These are phyloP conservation scores for Amylostereum chailletii DNA, from an alignment of 1,284 basidiomycete genomes.

Conservation along the genomic window DNA sequence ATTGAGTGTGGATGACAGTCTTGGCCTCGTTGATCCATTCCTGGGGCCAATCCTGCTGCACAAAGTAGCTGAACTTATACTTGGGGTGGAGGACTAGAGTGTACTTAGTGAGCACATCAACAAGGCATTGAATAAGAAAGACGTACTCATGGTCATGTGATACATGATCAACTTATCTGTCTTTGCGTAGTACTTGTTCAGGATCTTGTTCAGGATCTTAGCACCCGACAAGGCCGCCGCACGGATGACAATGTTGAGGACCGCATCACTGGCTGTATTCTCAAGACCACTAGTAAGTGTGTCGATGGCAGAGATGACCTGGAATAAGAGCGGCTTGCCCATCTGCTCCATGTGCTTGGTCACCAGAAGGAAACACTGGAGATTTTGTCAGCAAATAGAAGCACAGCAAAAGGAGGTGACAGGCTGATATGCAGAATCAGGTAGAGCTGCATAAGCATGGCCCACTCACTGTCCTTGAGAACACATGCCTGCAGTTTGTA, in stretches of 20 bases:
- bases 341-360: not conserved
- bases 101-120: not conserved
- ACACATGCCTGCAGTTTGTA: not conserved
- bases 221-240: conserved; percentile 6
- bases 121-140: not conserved
- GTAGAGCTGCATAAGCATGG: not conserved
- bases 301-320: not conserved
- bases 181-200: conserved; percentile 15
- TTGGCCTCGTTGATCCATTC: not conserved
- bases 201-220: not conserved
- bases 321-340: not conserved
- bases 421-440: not conserved
- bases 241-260: not conserved
- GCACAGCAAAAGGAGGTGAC: not conserved
- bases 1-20: too few relatives aligned
- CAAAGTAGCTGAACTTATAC: not conserved
- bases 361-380: not conserved
- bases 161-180: conserved; percentile 14
- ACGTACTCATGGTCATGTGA: conserved; percentile 12
- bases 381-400: not conserved
- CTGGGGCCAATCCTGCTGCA: not conserved
- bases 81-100: not conserved
- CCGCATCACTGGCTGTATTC: not conserved
- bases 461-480: not conserved
- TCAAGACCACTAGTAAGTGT: not conserved